phyloP scores from a whole-genome alignment of 192 early-diverging fungal species.

The Radiomyces spectabilis region DNA sequence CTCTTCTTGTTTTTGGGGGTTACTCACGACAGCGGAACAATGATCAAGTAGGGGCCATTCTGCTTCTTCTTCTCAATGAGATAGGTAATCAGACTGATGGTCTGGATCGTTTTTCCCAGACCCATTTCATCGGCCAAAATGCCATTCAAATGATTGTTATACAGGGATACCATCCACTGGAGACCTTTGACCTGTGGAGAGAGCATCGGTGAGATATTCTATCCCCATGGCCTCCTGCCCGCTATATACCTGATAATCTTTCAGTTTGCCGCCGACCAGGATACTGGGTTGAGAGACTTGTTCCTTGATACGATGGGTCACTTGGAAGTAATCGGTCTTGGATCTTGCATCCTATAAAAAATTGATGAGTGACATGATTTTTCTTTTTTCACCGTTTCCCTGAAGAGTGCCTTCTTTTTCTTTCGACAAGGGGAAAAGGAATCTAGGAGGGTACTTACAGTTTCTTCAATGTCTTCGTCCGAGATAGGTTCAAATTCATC shows the following conservation, averaged over 20 bases:
- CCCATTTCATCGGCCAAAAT: slow-evolving; percentile 98
- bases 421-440: too few species aligned
- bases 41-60: slow-evolving; percentile 89
- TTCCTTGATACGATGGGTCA: slow-evolving; percentile 86
- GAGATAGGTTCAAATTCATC: not conserved
- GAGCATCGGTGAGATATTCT: too few species aligned
- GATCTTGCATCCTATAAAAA: slow-evolving; percentile 25
- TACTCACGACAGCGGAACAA: slow-evolving; percentile 86
- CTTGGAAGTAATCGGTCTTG: slow-evolving; percentile 76
- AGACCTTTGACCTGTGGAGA: slow-evolving; percentile 84
- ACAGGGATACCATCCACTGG: slow-evolving; percentile 99
- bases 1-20: too few species aligned
- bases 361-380: too few species aligned
- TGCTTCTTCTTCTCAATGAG: slow-evolving; percentile 93
- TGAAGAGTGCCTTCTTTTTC: too few species aligned
- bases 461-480: too few species aligned
- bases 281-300: slow-evolving; percentile 72
- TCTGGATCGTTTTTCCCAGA: slow-evolving; percentile 87
- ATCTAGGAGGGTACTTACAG: too few species aligned
- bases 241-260: slow-evolving; percentile 94
- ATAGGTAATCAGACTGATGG: slow-evolving; percentile 92
- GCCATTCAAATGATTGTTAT: slow-evolving; percentile 97
- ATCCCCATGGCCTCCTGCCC: too few species aligned
- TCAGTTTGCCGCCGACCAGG: slow-evolving; percentile 83
- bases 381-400: too few species aligned